Evolutionary conservation across 768 basidiomycete species (phyloP), one percentile per base, ranked within the genome.

Genomic region (Candolleomyces eurysporus): DNA sequence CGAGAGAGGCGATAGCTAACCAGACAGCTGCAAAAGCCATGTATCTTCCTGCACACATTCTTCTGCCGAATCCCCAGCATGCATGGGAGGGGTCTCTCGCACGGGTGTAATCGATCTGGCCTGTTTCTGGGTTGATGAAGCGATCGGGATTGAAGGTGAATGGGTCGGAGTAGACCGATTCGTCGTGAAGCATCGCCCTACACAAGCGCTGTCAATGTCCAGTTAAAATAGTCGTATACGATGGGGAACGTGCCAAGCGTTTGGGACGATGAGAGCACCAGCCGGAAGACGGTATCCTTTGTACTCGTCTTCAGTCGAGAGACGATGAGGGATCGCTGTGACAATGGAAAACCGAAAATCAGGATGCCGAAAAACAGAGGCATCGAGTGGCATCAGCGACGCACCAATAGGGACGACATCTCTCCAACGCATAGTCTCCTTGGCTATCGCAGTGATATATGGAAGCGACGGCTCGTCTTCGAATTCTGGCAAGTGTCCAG

Each of bases 151-250:
- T 75, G 65, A 82, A 81, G 1, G 50, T 64, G 48, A 71, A 70
- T 14, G 80, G 78, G 48, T 81, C 76, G 1, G 76, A 75, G 63
- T 77, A 80, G 32, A 67, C 67, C 8, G 63, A 57, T 52, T 76
- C 73, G 40, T 83, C 71, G 53, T 75, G 77, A 2, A 76, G 71
- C 57, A 82, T 74, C 1, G 75, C 74, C 80, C 80, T 80, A 31
- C 21, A 31, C n/a, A 1, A 59, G 16, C 32, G 9, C 31, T 42
- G 39, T 31, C n/a, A 51, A 1, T 36, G 16, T 11, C 19, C 26
- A 51, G 2, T 45, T 8, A 52, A 52, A 5, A 14, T 10, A 16
- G n/a, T 11, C 16, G 14, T 2, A 46, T 9, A 17, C 10, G 14
- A 49, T 30, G 43, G 13, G 11, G 5, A 4, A 51, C 67, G 19